Conservation (phyloP, 208 protist species). For the Kentomonas sorsogonicus region DNA sequence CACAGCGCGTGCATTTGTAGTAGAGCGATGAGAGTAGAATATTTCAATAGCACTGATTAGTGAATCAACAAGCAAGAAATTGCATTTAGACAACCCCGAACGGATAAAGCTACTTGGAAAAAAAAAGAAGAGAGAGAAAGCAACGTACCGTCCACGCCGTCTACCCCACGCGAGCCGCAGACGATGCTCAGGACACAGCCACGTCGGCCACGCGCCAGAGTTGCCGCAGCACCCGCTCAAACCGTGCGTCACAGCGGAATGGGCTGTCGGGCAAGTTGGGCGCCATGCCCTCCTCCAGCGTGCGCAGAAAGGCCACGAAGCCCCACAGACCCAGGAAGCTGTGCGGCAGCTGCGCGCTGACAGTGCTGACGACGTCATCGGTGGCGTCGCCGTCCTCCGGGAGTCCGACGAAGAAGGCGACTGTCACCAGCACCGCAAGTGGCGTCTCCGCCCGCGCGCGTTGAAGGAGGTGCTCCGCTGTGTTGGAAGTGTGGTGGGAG, state of each 20-base stretch:
- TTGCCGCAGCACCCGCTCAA: constrained; percentile 29
- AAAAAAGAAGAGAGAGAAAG: neutral
- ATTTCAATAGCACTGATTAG: too few relatives aligned
- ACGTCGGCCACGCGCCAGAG: constrained; percentile 51
- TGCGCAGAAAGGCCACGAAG: constrained; percentile 51
- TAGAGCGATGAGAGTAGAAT: too few relatives aligned
- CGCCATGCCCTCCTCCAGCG: constrained; percentile 38
- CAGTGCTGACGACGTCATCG: neutral
- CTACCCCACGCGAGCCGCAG: too few relatives aligned
- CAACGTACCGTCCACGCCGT: too few relatives aligned
- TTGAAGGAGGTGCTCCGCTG: constrained; percentile 8
- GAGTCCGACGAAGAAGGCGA: constrained; percentile 49
- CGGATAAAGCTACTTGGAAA: neutral
- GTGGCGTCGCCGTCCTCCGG: constrained; percentile 1
- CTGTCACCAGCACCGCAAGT: constrained; percentile 39
- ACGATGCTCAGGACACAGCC: too few relatives aligned
- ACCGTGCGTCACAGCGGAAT: constrained; percentile 36
- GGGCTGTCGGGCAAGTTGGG: constrained; percentile 37
- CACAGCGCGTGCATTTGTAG: too few relatives aligned
- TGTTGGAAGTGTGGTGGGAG: neutral
- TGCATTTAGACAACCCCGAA: too few relatives aligned
- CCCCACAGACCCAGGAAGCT: constrained; percentile 68
- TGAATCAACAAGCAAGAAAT: too few relatives aligned
- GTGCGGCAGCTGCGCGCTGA: constrained; percentile 15
- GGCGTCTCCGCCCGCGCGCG: constrained; percentile 40